These are phyloP conservation scores for Phaeosphaeriaceae sp. DNA, from an alignment of 2,329 filamentous ascomycete species.

Conservation along the genomic window DNA sequence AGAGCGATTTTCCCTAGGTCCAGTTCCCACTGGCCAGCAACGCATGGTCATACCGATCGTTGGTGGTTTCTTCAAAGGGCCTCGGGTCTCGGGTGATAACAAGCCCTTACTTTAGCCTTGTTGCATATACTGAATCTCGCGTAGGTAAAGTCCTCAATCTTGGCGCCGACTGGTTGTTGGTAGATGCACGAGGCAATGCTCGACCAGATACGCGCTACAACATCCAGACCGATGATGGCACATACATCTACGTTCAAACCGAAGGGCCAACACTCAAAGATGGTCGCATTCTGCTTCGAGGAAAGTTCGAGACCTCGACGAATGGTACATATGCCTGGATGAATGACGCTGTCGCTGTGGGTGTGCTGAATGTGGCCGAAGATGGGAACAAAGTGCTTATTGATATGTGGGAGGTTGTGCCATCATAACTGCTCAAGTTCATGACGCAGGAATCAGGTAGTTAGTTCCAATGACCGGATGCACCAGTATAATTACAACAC, in stretches of 20 bases:
- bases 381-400: constrained; percentile 2
- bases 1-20: neutral
- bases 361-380: neutral
- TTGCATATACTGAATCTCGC: neutral
- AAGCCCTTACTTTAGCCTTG: no score
- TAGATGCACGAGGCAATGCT: constrained; percentile 17
- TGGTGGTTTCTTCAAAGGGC: neutral
- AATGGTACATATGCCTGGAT: constrained; percentile 6
- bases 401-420: constrained; percentile 1
- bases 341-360: constrained; percentile 2
- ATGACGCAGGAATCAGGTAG: no score
- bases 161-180: constrained; percentile 35
- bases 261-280: constrained; percentile 19
- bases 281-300: constrained; percentile 4
- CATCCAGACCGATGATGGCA: constrained; percentile 16
- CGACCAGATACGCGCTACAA: constrained; percentile 15
- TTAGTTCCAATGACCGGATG: no score
- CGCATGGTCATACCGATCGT: neutral
- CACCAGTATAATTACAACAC: no score
- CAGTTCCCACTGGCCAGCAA: neutral
- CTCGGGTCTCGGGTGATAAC: neutral
- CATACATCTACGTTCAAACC: constrained; percentile 36
- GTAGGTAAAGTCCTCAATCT: constrained; percentile 33
- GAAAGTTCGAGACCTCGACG: neutral
- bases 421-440: no score